These are phyloP conservation scores for Cadophora sp. DNA, from an alignment of 2,329 filamentous ascomycete species.

Conservation along the genomic window DNA sequence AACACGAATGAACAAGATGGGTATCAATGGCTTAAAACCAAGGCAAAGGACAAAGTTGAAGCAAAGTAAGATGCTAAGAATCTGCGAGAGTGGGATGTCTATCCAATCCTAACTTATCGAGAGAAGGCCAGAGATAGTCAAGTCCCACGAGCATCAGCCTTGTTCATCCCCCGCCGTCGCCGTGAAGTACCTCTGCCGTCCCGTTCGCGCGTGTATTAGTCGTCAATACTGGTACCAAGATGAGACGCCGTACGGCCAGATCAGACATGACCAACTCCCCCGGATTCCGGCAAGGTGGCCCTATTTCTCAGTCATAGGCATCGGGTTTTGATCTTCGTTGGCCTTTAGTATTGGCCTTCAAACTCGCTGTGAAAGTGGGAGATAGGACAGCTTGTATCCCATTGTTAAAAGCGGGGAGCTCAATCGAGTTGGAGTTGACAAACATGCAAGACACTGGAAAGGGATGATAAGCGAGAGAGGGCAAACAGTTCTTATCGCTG, in stretches of 20 bases:
- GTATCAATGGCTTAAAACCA: background rate
- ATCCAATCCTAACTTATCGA: background rate
- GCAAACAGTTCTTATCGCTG: background rate
- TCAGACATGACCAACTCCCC: background rate
- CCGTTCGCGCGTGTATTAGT: background rate
- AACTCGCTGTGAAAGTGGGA: no score
- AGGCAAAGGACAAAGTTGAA: no score
- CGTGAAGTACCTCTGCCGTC: background rate
- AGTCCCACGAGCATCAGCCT: conserved; percentile 13
- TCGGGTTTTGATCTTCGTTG: background rate
- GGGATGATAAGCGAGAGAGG: background rate
- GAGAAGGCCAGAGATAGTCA: conserved; percentile 5
- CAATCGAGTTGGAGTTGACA: background rate
- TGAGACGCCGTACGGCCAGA: background rate
- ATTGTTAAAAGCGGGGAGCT: background rate
- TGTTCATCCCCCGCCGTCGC: background rate
- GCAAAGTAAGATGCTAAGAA: background rate
- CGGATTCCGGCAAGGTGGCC: background rate
- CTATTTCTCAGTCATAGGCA: background rate
- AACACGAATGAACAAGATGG: background rate
- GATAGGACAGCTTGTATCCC: background rate
- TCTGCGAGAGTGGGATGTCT: background rate
- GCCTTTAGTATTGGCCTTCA: background rate
- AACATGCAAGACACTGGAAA: background rate
- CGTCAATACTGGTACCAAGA: background rate